phyloP scores from a whole-genome alignment of 1,139 yeast species.

The Kluyveromyces sp. region DNA sequence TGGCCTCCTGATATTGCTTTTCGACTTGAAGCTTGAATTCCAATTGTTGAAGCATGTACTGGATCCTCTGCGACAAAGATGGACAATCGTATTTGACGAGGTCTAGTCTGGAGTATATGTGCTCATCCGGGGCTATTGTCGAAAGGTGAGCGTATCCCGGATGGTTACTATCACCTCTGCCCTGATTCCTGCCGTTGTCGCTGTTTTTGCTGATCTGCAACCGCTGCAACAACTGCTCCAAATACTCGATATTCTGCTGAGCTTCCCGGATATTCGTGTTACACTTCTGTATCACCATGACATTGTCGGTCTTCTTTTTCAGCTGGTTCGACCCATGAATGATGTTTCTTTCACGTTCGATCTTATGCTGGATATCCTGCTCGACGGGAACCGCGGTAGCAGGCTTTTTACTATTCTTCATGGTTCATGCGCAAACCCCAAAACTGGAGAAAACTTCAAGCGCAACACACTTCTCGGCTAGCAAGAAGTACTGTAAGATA shows the following conservation, averaged over 20 bases:
- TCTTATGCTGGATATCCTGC: slow-evolving; percentile 67
- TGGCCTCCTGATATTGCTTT: slow-evolving; percentile 86
- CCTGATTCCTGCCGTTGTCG: not conserved
- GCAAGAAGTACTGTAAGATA: no score
- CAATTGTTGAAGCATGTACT: slow-evolving; percentile 87
- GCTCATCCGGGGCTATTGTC: slow-evolving; percentile 29
- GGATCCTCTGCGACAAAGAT: slow-evolving; percentile 90
- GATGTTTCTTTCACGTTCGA: slow-evolving; percentile 80
- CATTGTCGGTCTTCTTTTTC: slow-evolving; percentile 69
- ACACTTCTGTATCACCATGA: slow-evolving; percentile 82
- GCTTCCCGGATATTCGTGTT: slow-evolving; percentile 88
- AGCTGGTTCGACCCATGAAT: slow-evolving; percentile 81
- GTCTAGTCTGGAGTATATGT: slow-evolving; percentile 55
- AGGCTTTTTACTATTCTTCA: not conserved
- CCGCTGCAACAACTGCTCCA: slow-evolving; percentile 69
- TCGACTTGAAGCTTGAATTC: slow-evolving; percentile 92
- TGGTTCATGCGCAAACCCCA: no score
- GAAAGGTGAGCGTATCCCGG: slow-evolving; percentile 25
- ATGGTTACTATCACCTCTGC: not conserved
- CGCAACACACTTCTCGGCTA: no score
- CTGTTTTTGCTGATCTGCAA: slow-evolving; percentile 38
- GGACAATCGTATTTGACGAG: slow-evolving; percentile 89
- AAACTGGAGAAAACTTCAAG: no score
- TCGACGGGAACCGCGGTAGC: slow-evolving; percentile 26
- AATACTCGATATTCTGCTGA: slow-evolving; percentile 80